Evolutionary conservation across 1,284 basidiomycete species (phyloP), one percentile per base, ranked within the genome.

Genomic region (Neolentinus lepideus): DNA sequence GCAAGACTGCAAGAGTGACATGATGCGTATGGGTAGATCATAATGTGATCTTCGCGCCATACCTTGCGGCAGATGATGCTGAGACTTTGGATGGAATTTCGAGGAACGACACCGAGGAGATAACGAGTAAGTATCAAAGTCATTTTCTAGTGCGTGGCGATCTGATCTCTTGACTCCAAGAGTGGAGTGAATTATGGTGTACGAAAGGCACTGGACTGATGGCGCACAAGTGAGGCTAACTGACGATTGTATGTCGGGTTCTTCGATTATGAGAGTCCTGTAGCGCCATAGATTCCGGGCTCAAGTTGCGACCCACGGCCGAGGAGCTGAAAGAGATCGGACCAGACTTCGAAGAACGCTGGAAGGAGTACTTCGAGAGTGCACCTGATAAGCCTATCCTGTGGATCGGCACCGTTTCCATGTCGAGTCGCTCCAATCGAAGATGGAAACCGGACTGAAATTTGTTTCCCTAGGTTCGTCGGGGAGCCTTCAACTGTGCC

Each of bases 301-400:
- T 77, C 58, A 82, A 81, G 61, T 60, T 78, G 14, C 73, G 81
- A 9, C 80, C 80, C 1, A 69, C 62, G 4, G 56, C 61, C 6
- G 64, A 69, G 16, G 79, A 83, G 24, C 65, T 81, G 24, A 64
- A 71, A 43, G 64, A 65, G 21, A 63, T 82, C 16, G 78, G 78
- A 0, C 68, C 75, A 1, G 70, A 67, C 2, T 82, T 81, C 61
- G 60, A 68, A 33, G 52, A 67, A 16, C 59, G 69, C 1, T 81
- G 78, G 79, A 61, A 73, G 33, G 60, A 66, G 1, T 72, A 73
- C 59, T 82, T 75, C 52, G 71, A 64, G 21, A 63, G 69, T 9
- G 68, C 68, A 0, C 77, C 75, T 1, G 80, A 83, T 59, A 82
- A 81, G 60, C 69, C 79, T 0, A 71, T 79, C 10, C 59, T 75